These are phyloP conservation scores for Nothophaeocryptopus gaeumannii DNA, from an alignment of 2,329 filamentous ascomycete genomes.

Conservation along the genomic window DNA sequence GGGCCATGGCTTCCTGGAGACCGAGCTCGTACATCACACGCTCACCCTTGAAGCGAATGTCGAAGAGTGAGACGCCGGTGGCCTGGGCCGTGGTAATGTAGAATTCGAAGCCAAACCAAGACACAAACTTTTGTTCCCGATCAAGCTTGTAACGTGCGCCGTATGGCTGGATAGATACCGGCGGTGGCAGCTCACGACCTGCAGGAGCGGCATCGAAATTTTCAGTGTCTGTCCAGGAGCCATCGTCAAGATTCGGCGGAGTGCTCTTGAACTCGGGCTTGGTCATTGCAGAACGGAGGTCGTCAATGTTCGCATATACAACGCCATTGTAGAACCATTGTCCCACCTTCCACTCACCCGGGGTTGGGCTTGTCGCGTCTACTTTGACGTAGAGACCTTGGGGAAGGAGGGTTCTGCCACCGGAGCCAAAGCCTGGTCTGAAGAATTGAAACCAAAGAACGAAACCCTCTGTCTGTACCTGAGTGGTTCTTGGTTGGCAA, in stretches of 20 bases:
- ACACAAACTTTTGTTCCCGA: conserved; percentile 46
- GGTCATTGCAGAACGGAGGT: conserved; percentile 47
- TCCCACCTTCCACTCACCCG: conserved; percentile 47
- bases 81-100: conserved; percentile 48
- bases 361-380: conserved; percentile 51
- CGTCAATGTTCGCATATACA: conserved; percentile 51
- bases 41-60: conserved; percentile 52
- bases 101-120: conserved; percentile 55
- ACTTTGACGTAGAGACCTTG: conserved; percentile 45
- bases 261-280: conserved; percentile 47
- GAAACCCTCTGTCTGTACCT: conserved; percentile 44
- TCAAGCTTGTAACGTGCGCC: conserved; percentile 45
- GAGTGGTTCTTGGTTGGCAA: conserved; percentile 41
- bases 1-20: conserved; percentile 53
- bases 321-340: conserved; percentile 56
- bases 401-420: conserved; percentile 46
- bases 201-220: conserved; percentile 40
- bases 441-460: conserved; percentile 51
- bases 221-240: conserved; percentile 49
- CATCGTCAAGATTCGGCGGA: conserved; percentile 46
- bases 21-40: conserved; percentile 54
- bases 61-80: conserved; percentile 48
- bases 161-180: conserved; percentile 38
- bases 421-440: conserved; percentile 40
- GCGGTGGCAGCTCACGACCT: conserved; percentile 54